These are phyloP conservation scores for Cyclocybe aegerita DNA, from an alignment of 768 basidiomycete genomes.

Conservation along the genomic window DNA sequence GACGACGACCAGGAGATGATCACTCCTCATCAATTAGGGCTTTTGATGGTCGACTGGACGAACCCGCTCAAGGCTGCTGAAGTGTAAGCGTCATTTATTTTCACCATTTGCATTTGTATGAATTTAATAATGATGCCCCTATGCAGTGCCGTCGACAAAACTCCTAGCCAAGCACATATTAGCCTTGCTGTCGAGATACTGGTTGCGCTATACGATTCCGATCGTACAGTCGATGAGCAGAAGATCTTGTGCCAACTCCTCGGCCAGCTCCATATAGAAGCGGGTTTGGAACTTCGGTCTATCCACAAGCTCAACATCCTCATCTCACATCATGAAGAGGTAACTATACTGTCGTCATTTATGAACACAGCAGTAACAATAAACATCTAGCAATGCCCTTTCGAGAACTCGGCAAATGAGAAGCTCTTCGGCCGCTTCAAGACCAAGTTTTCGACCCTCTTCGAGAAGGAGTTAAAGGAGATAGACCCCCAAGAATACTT, in stretches of 20 bases:
- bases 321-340: conserved; percentile 49
- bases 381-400: conserved; percentile 50
- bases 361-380: background rate
- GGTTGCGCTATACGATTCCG: conserved; percentile 44
- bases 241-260: conserved; percentile 66
- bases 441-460: conserved; percentile 40
- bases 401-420: conserved; percentile 50
- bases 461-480: conserved; percentile 38
- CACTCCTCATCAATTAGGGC: conserved; percentile 65
- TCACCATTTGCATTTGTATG: background rate
- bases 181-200: conserved; percentile 60
- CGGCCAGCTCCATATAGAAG: conserved; percentile 54
- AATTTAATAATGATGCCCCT: conserved; percentile 5
- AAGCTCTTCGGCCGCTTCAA: conserved; percentile 60
- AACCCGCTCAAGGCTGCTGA: conserved; percentile 72
- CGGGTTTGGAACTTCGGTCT: conserved; percentile 31
- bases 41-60: conserved; percentile 88
- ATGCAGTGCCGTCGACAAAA: conserved; percentile 16
- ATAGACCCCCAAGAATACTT: conserved; percentile 33
- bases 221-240: conserved; percentile 54
- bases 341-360: conserved; percentile 19
- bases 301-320: conserved; percentile 50
- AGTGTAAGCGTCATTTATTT: conserved; percentile 26
- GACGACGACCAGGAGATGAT: conserved; percentile 79
- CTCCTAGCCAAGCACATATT: conserved; percentile 40